Evolutionary conservation across 2,329 filamentous ascomycete genomes (phyloP), one percentile per base, ranked within the genome.

Genomic region (Clonostachys byssicola): DNA sequence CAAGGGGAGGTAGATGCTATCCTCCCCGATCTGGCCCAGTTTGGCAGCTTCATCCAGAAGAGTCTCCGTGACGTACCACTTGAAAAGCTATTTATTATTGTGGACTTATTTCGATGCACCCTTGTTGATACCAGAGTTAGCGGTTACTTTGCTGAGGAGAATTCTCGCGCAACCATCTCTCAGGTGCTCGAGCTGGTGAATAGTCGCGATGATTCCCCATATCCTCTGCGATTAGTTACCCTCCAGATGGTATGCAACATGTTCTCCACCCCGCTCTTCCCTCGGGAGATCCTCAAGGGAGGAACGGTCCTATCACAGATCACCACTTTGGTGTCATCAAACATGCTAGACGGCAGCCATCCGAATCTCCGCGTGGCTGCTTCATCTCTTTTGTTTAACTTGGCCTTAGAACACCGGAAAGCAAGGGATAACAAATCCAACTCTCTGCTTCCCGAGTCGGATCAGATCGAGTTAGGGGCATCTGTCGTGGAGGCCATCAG

Each of bases 181-280:
- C 71, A 78, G 0, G 66, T 96, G 3, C 62, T 90, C 4, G 65
- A 77, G 4, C 68, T 80, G 36, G 78, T 89, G 41, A 83, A 79
- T 52, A 62, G 70, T 6, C 72, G 79, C 34, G 60, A 70, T 9
- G 65, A 71, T 1, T 88, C 84, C 39, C 89, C 90, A 0, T 96
- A 96, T 60, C 85, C 88, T 5, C 76, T 95, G 2, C 85, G 90
- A 13, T 81, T 96, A 3, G 89, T 95, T 14, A 86, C 89, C 1
- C 68, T 95, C 18, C 92, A 96, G 56, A 78, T 92, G 59, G 78
- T 82, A 2, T 95, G 90, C 68, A 96, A 96, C 58, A 73, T 95
- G 40, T 96, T 95, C 68, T 85, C 81, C 1, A 86, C 85, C 1
- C 78, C 81, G 0, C 72, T 95, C 1, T 95, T 86, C 57, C 73